These are phyloP conservation scores for Aspergillus ellipticus DNA, from an alignment of 495 filamentous ascomycete genomes.

Conservation along the genomic window DNA sequence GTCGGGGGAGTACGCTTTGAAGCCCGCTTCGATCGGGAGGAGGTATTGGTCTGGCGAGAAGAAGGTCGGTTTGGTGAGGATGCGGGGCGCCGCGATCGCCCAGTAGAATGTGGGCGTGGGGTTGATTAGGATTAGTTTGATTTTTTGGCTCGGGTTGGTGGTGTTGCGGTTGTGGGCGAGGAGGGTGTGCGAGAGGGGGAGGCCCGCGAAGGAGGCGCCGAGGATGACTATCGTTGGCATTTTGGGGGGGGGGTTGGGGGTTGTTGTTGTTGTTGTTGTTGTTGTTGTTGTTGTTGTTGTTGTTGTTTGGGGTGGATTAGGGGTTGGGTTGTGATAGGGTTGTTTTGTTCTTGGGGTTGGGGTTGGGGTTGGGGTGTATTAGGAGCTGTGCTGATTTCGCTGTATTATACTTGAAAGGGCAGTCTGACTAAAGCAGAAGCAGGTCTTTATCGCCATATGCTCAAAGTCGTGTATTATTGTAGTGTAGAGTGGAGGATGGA, in stretches of 20 bases:
- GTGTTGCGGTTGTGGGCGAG: slow-evolving; percentile 39
- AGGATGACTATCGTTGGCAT: slow-evolving; percentile 56
- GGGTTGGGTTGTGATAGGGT: too few relatives aligned
- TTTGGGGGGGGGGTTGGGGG: neutral
- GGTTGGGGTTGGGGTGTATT: too few relatives aligned
- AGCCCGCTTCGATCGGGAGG: slow-evolving; percentile 46
- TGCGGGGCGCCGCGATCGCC: slow-evolving; percentile 48
- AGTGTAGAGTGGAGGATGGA: too few relatives aligned
- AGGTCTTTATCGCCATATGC: too few relatives aligned
- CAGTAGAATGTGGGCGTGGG: slow-evolving; percentile 53
- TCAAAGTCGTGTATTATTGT: too few relatives aligned
- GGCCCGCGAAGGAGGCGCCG: slow-evolving; percentile 58
- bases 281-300: neutral
- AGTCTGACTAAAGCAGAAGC: too few relatives aligned
- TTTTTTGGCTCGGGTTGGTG: slow-evolving; percentile 12
- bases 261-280: neutral
- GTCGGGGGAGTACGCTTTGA: slow-evolving; percentile 44
- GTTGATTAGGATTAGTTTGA: slow-evolving; percentile 53
- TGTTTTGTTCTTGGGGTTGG: too few relatives aligned
- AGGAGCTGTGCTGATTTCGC: too few relatives aligned
- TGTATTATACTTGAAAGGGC: too few relatives aligned
- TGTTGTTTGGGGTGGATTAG: too few relatives aligned
- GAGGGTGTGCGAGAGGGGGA: slow-evolving; percentile 56
- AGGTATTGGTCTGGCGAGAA: slow-evolving; percentile 43
- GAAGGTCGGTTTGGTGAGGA: slow-evolving; percentile 38